Evolutionary conservation across 1,139 yeast genomes (phyloP).

Genomic region (Yamadazyma buinensis): DNA sequence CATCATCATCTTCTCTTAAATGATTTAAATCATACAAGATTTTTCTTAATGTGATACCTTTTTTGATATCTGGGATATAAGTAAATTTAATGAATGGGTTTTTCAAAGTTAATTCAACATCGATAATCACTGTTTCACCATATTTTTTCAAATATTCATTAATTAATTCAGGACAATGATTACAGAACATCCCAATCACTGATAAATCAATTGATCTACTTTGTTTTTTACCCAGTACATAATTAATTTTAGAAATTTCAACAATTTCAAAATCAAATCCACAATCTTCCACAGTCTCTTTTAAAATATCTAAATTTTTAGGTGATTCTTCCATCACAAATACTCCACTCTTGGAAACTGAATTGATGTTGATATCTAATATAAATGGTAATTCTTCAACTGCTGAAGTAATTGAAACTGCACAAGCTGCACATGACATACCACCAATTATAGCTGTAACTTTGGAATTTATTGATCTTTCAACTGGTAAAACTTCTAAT

Average conservation of each 20-base stretch:
- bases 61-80: conserved; percentile 55
- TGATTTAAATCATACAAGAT: conserved; percentile 49
- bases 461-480: conserved; percentile 42
- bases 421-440: conserved; percentile 74
- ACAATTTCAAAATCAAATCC: conserved; percentile 61
- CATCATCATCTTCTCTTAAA: conserved; percentile 29
- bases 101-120: conserved; percentile 51
- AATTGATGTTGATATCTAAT: conserved; percentile 49
- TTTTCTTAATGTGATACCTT: conserved; percentile 45
- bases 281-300: conserved; percentile 54
- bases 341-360: conserved; percentile 57
- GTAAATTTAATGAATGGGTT: conserved; percentile 61
- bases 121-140: conserved; percentile 57
- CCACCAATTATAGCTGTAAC: conserved; percentile 66
- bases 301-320: conserved; percentile 32
- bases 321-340: conserved; percentile 47
- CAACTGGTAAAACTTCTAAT: conserved; percentile 58
- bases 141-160: conserved; percentile 45
- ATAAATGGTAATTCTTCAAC: conserved; percentile 52
- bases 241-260: conserved; percentile 37
- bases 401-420: conserved; percentile 49
- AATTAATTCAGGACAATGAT: conserved; percentile 61
- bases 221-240: conserved; percentile 40
- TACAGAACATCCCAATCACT: conserved; percentile 70
- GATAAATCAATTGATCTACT: conserved; percentile 55